Evolutionary conservation across 2,329 filamentous ascomycete genomes (phyloP).

Genomic region (Cadophora sp.): DNA sequence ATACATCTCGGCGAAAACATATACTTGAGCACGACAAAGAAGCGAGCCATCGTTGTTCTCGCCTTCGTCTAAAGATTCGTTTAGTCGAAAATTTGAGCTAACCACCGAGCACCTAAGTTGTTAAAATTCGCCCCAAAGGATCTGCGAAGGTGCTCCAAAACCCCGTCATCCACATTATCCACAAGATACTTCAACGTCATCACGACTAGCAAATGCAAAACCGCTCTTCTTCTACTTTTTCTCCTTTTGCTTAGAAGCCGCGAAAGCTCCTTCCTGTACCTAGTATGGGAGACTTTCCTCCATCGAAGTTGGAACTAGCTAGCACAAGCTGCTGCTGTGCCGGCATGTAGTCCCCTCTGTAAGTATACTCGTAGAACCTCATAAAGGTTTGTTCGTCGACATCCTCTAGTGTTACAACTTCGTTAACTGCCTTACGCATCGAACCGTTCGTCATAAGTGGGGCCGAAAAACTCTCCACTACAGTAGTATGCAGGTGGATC

Average conservation of each 20-base stretch:
- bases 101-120: constrained; percentile 8
- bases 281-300: not conserved
- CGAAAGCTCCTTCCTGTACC: not conserved
- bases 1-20: constrained; percentile 30
- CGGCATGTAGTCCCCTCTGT: constrained; percentile 28
- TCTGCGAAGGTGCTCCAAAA: constrained; percentile 1
- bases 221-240: constrained; percentile 17
- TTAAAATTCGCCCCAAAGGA: constrained; percentile 21
- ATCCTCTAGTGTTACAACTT: constrained; percentile 26
- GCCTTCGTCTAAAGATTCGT: constrained; percentile 4
- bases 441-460: constrained; percentile 28
- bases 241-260: constrained; percentile 12
- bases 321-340: constrained; percentile 10
- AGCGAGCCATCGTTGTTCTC: constrained; percentile 17
- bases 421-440: constrained; percentile 21
- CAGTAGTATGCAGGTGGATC: constrained; percentile 26
- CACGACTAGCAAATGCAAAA: not conserved
- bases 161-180: not conserved
- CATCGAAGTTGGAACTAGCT: not conserved
- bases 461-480: constrained; percentile 22
- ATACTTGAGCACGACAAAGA: constrained; percentile 27
- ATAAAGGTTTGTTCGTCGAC: constrained; percentile 29
- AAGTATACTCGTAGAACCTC: constrained; percentile 28
- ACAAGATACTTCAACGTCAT: constrained; percentile 3
- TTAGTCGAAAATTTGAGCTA: constrained; percentile 18